These are phyloP conservation scores for Cladorrhinum sp. DNA, from an alignment of 2,329 filamentous ascomycete species.

Conservation along the genomic window DNA sequence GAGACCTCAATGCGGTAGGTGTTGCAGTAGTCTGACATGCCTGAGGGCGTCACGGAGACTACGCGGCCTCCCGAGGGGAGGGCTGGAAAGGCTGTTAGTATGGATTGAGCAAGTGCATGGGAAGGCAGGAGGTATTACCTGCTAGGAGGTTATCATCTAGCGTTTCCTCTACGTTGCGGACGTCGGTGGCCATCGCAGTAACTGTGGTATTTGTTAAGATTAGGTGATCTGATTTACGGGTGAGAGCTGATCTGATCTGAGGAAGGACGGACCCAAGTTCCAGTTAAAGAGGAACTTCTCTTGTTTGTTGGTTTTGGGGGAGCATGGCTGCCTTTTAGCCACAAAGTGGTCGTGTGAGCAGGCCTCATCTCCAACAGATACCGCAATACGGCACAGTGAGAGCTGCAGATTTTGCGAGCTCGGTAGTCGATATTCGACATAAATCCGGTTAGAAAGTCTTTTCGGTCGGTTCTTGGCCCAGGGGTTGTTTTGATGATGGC, in stretches of 20 bases:
- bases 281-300: not conserved
- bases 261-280: not conserved
- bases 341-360: not conserved
- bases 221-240: not conserved
- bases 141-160: slow-evolving; percentile 21
- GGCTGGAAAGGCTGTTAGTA: slow-evolving; percentile 9
- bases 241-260: not conserved
- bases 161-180: slow-evolving; percentile 17
- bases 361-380: not conserved
- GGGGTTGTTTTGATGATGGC: slow-evolving; percentile 12
- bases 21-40: slow-evolving; percentile 22
- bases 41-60: slow-evolving; percentile 24
- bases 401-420: not conserved
- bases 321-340: slow-evolving; percentile 2
- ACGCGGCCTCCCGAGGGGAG: slow-evolving; percentile 20
- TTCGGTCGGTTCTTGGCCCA: slow-evolving; percentile 5
- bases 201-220: not conserved
- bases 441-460: not conserved
- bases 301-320: not conserved
- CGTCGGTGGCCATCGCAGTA: slow-evolving; percentile 18
- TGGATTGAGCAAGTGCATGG: not conserved
- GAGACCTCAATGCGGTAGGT: slow-evolving; percentile 19
- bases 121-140: slow-evolving; percentile 4
- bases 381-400: not conserved
- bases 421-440: not conserved